phyloP scores from a whole-genome alignment of 257 asterid species.

The Solanum pennellii region DNA sequence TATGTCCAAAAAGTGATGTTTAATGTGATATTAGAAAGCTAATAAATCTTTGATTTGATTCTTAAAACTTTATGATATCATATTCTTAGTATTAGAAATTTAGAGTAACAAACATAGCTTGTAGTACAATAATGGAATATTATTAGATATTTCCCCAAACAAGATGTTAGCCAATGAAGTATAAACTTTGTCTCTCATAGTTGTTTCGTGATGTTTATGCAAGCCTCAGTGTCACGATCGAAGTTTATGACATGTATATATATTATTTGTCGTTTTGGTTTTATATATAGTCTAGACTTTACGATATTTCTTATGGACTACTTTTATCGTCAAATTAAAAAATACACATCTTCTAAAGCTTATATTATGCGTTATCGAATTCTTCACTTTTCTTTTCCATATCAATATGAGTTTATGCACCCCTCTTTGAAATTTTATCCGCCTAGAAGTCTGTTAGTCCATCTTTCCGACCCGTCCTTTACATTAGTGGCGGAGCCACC shows the following conservation, averaged over 20 bases:
- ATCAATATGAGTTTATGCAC: neutral
- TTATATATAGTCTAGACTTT: neutral
- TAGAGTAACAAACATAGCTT: neutral
- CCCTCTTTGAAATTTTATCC: neutral
- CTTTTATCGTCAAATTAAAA: neutral
- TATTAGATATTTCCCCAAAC: neutral
- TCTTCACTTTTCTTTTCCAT: neutral
- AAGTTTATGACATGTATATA: neutral
- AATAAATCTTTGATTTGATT: neutral
- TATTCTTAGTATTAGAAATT: neutral
- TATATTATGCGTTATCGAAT: neutral
- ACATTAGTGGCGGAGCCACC: too few relatives aligned
- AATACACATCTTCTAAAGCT: neutral
- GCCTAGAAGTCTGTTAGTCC: neutral
- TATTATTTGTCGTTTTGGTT: neutral
- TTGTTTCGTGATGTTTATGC: neutral
- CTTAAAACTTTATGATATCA: neutral
- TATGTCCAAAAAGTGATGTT: neutral
- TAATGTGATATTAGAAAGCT: neutral
- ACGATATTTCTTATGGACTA: neutral
- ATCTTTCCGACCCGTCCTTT: too few relatives aligned
- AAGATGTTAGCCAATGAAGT: neutral
- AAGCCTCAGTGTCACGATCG: neutral
- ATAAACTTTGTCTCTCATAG: neutral
- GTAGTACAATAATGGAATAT: neutral